These are phyloP conservation scores for Cavenderia fasciculata DNA, from an alignment of 78 protist genomes.

Conservation along the genomic window DNA sequence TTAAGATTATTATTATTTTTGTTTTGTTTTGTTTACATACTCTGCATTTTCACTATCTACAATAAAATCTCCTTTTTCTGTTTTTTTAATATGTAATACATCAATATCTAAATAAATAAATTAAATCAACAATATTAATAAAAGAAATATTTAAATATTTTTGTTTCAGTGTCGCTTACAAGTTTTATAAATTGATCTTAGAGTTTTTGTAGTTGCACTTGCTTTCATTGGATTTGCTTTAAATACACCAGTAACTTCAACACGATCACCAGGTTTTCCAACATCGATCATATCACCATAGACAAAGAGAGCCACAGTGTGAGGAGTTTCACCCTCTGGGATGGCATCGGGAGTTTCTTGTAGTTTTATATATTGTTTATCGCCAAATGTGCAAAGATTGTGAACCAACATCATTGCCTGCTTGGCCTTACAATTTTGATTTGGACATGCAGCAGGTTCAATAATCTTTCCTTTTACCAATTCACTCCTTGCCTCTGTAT, in stretches of 20 bases:
- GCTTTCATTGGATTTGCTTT: slow-evolving; percentile 82
- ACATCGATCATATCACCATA: slow-evolving; percentile 93
- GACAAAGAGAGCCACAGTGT: slow-evolving; percentile 87
- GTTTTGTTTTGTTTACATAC: too few relatives aligned
- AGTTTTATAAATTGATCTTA: slow-evolving; percentile 77
- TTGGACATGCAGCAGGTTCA: slow-evolving; percentile 91
- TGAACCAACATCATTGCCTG: slow-evolving; percentile 87
- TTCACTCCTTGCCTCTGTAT: slow-evolving; percentile 1
- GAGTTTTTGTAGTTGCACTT: slow-evolving; percentile 31
- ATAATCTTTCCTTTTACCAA: slow-evolving; percentile 77
- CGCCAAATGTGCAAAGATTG: slow-evolving; percentile 95
- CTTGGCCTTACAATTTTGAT: slow-evolving; percentile 67
- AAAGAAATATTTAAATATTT: background rate
- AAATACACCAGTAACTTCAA: slow-evolving; percentile 97
- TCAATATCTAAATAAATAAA: slow-evolving; percentile 53
- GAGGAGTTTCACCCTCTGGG: slow-evolving; percentile 98
- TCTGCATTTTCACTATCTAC: too few relatives aligned
- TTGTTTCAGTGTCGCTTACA: slow-evolving; percentile 15
- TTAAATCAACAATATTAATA: background rate
- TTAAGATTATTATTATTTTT: too few relatives aligned
- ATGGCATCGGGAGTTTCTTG: slow-evolving; percentile 97
- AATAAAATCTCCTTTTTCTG: slow-evolving; percentile 34
- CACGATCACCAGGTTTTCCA: slow-evolving; percentile 98
- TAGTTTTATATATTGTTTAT: slow-evolving; percentile 95
- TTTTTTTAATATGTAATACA: slow-evolving; percentile 66